These are phyloP conservation scores for Calonectria crousiana DNA, from an alignment of 2,329 filamentous ascomycete species.

Conservation along the genomic window DNA sequence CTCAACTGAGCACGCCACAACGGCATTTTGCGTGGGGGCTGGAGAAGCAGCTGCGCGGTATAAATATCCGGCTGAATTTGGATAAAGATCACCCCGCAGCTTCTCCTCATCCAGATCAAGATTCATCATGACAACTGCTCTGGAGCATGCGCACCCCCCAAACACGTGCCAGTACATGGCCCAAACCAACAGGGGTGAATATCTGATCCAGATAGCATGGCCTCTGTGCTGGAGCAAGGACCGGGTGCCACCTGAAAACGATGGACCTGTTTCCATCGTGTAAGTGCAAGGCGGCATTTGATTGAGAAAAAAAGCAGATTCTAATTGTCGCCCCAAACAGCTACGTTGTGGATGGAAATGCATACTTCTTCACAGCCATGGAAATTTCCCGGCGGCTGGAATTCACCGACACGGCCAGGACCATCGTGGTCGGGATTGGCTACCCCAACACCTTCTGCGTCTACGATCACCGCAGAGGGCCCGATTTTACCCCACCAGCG, in stretches of 20 bases:
- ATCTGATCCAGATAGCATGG: neutral
- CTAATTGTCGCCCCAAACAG: neutral
- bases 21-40: neutral
- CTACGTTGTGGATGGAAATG: neutral
- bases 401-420: neutral
- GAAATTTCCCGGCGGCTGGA: neutral
- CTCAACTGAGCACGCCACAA: neutral
- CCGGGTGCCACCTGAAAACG: neutral
- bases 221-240: slow-evolving; percentile 3
- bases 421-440: slow-evolving; percentile 3
- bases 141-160: neutral
- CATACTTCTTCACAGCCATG: neutral
- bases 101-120: neutral
- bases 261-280: neutral
- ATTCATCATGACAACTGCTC: neutral
- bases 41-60: neutral
- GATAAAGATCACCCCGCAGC: neutral
- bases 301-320: too few relatives aligned
- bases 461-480: neutral
- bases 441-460: slow-evolving; percentile 1
- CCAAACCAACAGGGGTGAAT: neutral
- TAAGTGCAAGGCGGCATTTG: neutral
- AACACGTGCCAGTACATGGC: neutral
- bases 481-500: neutral
- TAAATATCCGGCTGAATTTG: neutral